Base-by-base conservation (phyloP, 2,329 filamentous ascomycete species). In the Pestalotiopsis sp. region DNA sequence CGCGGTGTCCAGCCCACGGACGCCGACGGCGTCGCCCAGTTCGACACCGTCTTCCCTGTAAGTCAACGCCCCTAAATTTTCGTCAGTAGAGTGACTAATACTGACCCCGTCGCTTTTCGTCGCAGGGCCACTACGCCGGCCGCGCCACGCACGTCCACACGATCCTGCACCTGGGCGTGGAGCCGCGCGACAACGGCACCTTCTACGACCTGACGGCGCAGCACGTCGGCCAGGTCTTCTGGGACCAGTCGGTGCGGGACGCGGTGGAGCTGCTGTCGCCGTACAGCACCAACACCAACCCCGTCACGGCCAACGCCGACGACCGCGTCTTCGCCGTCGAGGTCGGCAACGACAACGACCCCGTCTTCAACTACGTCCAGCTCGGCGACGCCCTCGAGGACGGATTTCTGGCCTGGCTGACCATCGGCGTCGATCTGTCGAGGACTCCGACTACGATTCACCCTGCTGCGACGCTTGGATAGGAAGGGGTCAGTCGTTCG, bases 161-260 rank as follows among this genome's bases (percentile, higher is more conserved):
- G 62, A 76, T 85, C 66, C 80, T 82, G 2, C 84, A 87, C 75
- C 68, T 77, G 41, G 78, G 80, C 69, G 81, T 78, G 9, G 80
- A 77, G 1, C 68, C 76, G 27, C 70, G 74, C 45, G 56, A 75
- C 20, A 85, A 85, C 75, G 73, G 85, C 74, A 86, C 85, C 67
- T 86, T 66, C 25, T 56, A 36, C 39, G 56, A 59, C 36, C 57
- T 59, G 20, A 45, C 75, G 3, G 75, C 70, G 3, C 31, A 59
- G 49, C 89, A 92, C 79, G 83, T 91, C 56, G 90, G 90, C n/a
- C 90, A 92, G 76, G 75, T 90, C 66, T 92, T 89, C 83, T 89
- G 90, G 76, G 88, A 91, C 76, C 86, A 91, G 75, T 81, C 82
- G 70, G 84, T 92, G 6, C 84, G 88, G 71, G 73, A 73, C 36